Evolutionary conservation across 108 stramenopile genomes (phyloP).

Genomic region (Discostella pseudostelligera): DNA sequence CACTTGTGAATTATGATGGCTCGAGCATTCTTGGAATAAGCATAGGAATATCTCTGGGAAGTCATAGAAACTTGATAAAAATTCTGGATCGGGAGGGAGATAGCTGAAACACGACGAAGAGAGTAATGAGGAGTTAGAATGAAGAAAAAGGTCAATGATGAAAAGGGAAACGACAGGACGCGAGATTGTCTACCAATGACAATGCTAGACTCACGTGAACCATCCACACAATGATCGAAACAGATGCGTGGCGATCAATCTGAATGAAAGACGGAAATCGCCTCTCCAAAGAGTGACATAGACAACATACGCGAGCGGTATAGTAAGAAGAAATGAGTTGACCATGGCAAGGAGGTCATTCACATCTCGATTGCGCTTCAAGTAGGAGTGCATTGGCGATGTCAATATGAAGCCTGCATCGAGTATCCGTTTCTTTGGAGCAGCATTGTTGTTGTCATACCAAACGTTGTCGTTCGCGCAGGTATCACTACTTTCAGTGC

Average conservation of each 20-base stretch:
- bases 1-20: neutral
- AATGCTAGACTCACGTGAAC: conserved; percentile 29
- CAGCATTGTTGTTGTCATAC: no score
- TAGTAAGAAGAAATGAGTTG: conserved; percentile 17
- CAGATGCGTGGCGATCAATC: conserved; percentile 24
- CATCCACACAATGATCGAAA: conserved; percentile 43
- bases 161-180: no score
- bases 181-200: neutral
- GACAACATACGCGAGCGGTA: conserved; percentile 27
- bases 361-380: conserved; percentile 14
- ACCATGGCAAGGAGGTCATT: conserved; percentile 35
- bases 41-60: conserved; percentile 48
- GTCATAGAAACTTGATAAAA: conserved; percentile 30
- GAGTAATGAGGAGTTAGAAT: no score
- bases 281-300: conserved; percentile 39
- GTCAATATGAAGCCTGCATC: conserved; percentile 43
- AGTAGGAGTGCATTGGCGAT: conserved; percentile 17
- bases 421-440: conserved; percentile 10
- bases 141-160: no score
- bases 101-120: no score
- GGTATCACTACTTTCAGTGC: neutral
- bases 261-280: conserved; percentile 33
- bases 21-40: conserved; percentile 13
- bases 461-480: neutral
- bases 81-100: conserved; percentile 42